Evolutionary conservation across 805 yeast species (phyloP), one percentile per base, ranked within the genome.

Genomic region (Hanseniaspora lindneri): DNA sequence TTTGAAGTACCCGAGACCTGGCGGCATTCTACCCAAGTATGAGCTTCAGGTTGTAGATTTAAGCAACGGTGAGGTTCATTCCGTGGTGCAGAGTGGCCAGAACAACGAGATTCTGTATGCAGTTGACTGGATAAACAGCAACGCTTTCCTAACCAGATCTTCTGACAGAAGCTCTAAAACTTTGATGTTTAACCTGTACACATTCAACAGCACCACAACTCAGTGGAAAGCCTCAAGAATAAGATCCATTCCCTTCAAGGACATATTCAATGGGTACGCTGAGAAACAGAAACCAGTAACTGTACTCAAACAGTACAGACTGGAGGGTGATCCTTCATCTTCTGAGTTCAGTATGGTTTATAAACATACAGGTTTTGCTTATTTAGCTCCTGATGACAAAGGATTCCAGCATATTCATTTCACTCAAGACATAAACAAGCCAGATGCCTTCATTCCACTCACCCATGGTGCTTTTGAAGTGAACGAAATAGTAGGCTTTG

Each of bases 1-100:
- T 19, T 14, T 49, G 44, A 77, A 74, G 53, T 83, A 83, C 59
- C 88, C 94, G 1, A 81, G 79, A 57, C 83, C 89, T 1, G 92
- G 92, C 0, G 69, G 70, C 27, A 54, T 65, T 0, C 79, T 80
- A 56, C 89, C 94, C 0, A 39, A 32, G 16, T 49, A 35, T 39
- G 48, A 49, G 21, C 13, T 49, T 6, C 40, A 37, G 16, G 13
- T 39, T 9, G 30, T 42, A 4, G 27, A 42, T 21, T 11, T 49
- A 5, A 14, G 14, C 19, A 42, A 34, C 6, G 51, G 51, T 11
- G 57, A 58, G 6, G 66, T 79, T 2, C 37, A 6, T 6, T 40
- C 20, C 20, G 47, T 57, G 33, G 56, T 50, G 53, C 53, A 54
- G 50, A 39, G 44, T 46, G 69, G 51, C 33, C 71, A 71, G 17